Conservation (phyloP, 2,329 filamentous ascomycete species). For the Coniochaeta hoffmannii region DNA sequence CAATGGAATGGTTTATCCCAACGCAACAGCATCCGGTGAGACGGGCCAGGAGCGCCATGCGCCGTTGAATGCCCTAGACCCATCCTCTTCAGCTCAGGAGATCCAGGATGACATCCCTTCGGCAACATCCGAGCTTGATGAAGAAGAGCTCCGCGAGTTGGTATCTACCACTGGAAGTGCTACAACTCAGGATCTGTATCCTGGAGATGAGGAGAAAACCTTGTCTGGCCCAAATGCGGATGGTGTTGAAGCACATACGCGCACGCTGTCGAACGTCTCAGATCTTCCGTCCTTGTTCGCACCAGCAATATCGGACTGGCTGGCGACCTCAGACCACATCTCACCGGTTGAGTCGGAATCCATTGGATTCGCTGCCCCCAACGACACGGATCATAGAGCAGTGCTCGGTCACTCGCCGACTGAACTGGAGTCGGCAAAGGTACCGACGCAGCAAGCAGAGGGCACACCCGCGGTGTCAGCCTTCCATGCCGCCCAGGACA, state of each 20-base stretch:
- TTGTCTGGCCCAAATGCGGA: not conserved
- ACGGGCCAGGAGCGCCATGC: too few species aligned
- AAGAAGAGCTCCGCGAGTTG: not conserved
- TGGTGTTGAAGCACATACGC: not conserved
- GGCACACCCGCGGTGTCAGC: not conserved
- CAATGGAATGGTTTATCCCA: not conserved
- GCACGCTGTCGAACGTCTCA: not conserved
- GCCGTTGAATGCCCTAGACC: too few species aligned
- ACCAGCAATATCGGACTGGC: not conserved
- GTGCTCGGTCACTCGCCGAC: not conserved
- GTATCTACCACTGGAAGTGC: not conserved
- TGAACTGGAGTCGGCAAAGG: not conserved
- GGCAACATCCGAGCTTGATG: not conserved
- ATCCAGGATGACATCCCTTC: too few species aligned
- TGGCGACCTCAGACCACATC: not conserved
- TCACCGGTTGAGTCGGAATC: not conserved
- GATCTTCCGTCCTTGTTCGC: not conserved
- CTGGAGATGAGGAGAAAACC: not conserved
- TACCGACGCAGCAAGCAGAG: not conserved
- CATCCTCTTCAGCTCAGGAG: too few species aligned
- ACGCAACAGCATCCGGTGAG: not conserved
- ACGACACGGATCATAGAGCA: not conserved
- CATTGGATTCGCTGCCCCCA: not conserved
- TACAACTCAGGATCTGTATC: not conserved
- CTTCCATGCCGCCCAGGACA: not conserved